Percentiles rank a stretch among this genome's conserved stretches.
These are phyloP conservation scores for Paraphoma sp. DNA, from an alignment of 2,329 filamentous ascomycete genomes.

Conservation along the genomic window DNA sequence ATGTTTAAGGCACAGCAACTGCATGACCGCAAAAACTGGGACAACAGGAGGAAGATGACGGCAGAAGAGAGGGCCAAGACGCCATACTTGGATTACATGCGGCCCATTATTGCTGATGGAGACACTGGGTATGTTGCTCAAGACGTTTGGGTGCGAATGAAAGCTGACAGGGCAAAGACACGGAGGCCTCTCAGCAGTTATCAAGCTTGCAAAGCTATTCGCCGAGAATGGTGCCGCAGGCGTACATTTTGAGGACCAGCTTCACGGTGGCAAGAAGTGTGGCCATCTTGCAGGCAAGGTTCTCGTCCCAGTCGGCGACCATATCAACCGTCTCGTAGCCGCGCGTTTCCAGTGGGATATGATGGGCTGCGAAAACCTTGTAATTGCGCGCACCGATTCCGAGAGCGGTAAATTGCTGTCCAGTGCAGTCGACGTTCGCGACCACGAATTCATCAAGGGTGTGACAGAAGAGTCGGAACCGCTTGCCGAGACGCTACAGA, in stretches of 20 bases:
- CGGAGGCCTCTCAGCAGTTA: conserved; percentile 87
- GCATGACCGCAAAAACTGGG: conserved; percentile 96
- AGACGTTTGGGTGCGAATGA: accelerated
- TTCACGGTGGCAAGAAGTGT: conserved; percentile 98
- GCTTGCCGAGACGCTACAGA: conserved; percentile 85
- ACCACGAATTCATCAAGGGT: conserved; percentile 96
- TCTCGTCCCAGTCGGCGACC: conserved; percentile 88
- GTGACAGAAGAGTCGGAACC: conserved; percentile 80
- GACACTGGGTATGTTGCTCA: conserved; percentile 72
- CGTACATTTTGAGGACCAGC: conserved; percentile 97
- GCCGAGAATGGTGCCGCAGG: conserved; percentile 95
- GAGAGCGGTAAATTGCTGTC: conserved; percentile 91
- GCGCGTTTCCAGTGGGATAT: conserved; percentile 97
- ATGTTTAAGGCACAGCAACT: conserved; percentile 96
- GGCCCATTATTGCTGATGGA: conserved; percentile 94
- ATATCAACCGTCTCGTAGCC: conserved; percentile 93
- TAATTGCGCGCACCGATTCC: conserved; percentile 94
- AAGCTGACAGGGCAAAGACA: conserved; percentile 63
- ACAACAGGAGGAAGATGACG: conserved; percentile 78
- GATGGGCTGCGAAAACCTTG: conserved; percentile 93
- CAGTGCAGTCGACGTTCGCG: conserved; percentile 88
- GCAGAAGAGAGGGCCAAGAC: conserved; percentile 74
- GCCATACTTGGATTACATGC: conserved; percentile 89
- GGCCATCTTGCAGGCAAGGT: conserved; percentile 97
- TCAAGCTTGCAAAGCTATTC: conserved; percentile 97